Conservation (phyloP, 805 yeast species). For the Tetrapisispora phaffii region DNA sequence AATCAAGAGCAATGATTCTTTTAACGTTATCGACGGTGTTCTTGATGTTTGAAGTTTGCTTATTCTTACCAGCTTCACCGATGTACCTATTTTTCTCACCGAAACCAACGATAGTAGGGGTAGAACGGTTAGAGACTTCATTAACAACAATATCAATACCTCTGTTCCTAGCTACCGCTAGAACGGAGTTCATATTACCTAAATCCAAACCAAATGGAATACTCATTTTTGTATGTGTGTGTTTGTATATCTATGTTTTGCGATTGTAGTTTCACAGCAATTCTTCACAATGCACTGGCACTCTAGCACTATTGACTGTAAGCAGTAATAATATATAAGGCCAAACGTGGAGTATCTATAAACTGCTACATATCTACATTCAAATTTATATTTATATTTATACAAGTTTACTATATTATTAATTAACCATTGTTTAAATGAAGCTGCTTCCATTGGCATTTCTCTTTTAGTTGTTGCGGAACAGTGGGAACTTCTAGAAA, state of each 20-base stretch:
- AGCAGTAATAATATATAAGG: too few relatives aligned
- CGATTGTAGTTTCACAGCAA: too few relatives aligned
- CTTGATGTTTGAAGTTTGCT: conserved; percentile 91
- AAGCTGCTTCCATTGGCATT: too few relatives aligned
- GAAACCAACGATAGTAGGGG: conserved; percentile 88
- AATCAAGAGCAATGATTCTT: conserved; percentile 77
- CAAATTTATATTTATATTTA: too few relatives aligned
- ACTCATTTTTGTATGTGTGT: conserved; percentile 47
- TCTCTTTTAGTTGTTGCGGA: too few relatives aligned
- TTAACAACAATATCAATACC: conserved; percentile 97
- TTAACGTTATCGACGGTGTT: conserved; percentile 93
- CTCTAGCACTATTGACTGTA: too few relatives aligned
- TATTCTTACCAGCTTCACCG: conserved; percentile 94
- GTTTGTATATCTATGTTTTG: not conserved
- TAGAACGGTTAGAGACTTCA: conserved; percentile 95
- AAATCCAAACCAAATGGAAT: conserved; percentile 96
- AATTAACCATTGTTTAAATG: too few relatives aligned
- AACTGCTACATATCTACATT: too few relatives aligned
- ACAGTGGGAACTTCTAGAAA: too few relatives aligned
- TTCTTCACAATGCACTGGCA: too few relatives aligned
- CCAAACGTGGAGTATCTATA: too few relatives aligned
- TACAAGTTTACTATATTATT: too few relatives aligned
- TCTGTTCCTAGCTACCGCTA: conserved; percentile 95
- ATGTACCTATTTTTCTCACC: conserved; percentile 81
- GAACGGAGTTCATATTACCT: conserved; percentile 88